Evolutionary conservation across 1,284 basidiomycete species (phyloP), one percentile per base, ranked within the genome.

Genomic region (Laetiporus sulphureus): DNA sequence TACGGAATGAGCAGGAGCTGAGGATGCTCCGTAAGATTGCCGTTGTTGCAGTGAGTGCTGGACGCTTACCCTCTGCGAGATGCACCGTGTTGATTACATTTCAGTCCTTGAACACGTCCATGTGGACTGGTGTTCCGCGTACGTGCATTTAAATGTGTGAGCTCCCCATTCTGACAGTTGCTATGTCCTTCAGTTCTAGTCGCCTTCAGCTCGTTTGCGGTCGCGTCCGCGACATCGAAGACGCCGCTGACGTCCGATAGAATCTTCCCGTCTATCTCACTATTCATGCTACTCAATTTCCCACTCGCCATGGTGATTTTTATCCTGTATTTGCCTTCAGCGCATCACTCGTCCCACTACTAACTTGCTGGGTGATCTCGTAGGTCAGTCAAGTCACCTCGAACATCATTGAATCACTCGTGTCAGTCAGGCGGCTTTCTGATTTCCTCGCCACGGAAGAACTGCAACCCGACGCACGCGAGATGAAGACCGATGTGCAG

Each of bases 181-280:
- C 7, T 20, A 13, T 3, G 62, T 66, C 0, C 53, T n/a, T 16
- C 29, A 73, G 70, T 86, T 13, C 68, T 93, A 6, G 91, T 96
- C 23, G 90, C 90, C 0, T 92, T 95, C 63, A 81, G 83, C 41
- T 89, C 91, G 0, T 92, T 97, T 55, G 81, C 89, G 8, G 76
- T 83, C 0, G 93, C 91, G 31, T 84, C 90, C 0, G 58, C 73
- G 16, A 79, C 81, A 1, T 83, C 81, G 2, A 64, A 75, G 2
- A 71, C 61, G 34, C 90, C 92, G 2, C 65, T 98, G 4, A 97
- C 94, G 0, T 79, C 88, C 1, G 91, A 96, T 55, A 70, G 93
- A 47, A 92, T 97, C 53, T 98, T 98, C 74, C 94, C 94, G 3
- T 83, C 91, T 0, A 91, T 98, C 40, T 87, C 91, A 0, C 69